phyloP scores from a whole-genome alignment of 148 eudicot species.

The Polygonum aviculare region DNA sequence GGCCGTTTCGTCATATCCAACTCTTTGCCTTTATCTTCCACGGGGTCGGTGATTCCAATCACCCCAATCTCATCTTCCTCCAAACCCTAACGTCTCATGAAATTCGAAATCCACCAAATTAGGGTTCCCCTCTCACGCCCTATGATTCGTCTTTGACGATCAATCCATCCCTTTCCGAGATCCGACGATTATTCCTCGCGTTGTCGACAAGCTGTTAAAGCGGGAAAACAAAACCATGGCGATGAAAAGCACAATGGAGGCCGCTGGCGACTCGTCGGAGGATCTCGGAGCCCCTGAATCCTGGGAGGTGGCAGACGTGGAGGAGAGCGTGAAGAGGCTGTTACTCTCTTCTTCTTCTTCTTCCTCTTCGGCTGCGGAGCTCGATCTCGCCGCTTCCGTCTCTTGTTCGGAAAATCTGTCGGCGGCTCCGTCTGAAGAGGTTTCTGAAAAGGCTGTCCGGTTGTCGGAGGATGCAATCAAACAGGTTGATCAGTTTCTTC shows the following conservation, averaged over 20 bases:
- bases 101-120: slow-evolving; percentile 1
- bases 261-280: slow-evolving; percentile 24
- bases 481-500: slow-evolving; percentile 88
- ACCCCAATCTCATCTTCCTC: slow-evolving; percentile 7
- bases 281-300: slow-evolving; percentile 54
- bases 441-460: slow-evolving; percentile 8
- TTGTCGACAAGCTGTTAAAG: background rate
- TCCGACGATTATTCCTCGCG: slow-evolving; percentile 4
- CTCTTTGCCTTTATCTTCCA: background rate
- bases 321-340: slow-evolving; percentile 65
- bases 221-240: background rate
- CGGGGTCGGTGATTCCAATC: background rate
- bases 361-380: slow-evolving; percentile 12
- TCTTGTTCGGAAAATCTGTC: slow-evolving; percentile 10
- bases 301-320: slow-evolving; percentile 95
- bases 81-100: slow-evolving; percentile 14
- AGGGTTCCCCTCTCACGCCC: background rate
- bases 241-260: slow-evolving; percentile 4
- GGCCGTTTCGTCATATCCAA: background rate
- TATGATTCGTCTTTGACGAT: background rate
- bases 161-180: background rate
- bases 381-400: slow-evolving; percentile 17
- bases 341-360: slow-evolving; percentile 36
- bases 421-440: slow-evolving; percentile 8
- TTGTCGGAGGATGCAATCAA: slow-evolving; percentile 48